Evolutionary conservation across 768 basidiomycete genomes (phyloP).

Genomic region (Agaricus blazei): DNA sequence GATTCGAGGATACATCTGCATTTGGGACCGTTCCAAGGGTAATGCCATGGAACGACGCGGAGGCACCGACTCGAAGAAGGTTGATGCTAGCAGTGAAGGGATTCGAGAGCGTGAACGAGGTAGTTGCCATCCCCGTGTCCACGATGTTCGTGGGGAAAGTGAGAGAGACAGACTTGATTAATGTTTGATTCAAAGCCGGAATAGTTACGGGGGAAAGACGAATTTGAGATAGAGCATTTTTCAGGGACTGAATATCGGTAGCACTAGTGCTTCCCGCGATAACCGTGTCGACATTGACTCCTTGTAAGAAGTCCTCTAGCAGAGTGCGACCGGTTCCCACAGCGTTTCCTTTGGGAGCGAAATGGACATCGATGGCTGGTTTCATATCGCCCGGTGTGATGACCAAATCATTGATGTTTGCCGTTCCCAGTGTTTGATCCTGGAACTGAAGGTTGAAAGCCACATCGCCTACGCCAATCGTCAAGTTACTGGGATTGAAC

Average conservation of each 20-base stretch:
- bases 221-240: constrained; percentile 56
- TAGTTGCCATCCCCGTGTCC: constrained; percentile 52
- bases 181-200: constrained; percentile 56
- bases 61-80: constrained; percentile 48
- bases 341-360: constrained; percentile 50
- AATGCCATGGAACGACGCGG: constrained; percentile 49
- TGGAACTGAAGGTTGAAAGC: constrained; percentile 55
- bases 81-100: constrained; percentile 73
- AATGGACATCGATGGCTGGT: constrained; percentile 57
- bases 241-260: constrained; percentile 56
- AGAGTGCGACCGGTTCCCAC: constrained; percentile 47
- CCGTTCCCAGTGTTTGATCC: constrained; percentile 51
- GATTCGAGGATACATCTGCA: constrained; percentile 48
- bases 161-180: constrained; percentile 52
- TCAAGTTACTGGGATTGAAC: constrained; percentile 56
- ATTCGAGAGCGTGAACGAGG: constrained; percentile 54
- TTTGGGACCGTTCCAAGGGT: constrained; percentile 55
- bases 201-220: constrained; percentile 56
- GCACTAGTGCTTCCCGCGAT: constrained; percentile 53
- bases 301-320: constrained; percentile 68
- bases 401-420: constrained; percentile 40
- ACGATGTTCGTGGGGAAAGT: constrained; percentile 60
- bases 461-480: constrained; percentile 58
- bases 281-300: constrained; percentile 45
- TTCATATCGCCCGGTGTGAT: constrained; percentile 49